Evolutionary conservation across 768 basidiomycete species (phyloP).

Genomic region (Pisolithus sp.): DNA sequence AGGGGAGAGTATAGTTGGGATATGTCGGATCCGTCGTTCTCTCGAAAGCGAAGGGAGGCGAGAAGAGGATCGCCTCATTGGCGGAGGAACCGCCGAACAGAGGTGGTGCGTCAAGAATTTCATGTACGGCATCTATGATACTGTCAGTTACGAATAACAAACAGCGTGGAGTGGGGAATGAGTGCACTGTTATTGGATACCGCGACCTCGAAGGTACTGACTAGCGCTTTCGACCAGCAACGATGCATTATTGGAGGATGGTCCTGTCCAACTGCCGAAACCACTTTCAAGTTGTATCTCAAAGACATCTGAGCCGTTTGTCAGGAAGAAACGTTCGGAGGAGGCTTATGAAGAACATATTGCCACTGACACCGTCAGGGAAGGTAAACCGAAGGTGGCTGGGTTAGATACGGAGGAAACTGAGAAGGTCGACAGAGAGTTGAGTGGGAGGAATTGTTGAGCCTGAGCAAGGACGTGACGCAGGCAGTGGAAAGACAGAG

Average conservation of each 20-base stretch:
- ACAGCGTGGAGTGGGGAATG: not conserved
- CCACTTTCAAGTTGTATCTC: conserved; percentile 57
- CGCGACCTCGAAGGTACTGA: conserved; percentile 34
- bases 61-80: conserved; percentile 64
- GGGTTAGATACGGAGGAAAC: no score
- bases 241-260: no score
- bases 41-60: conserved; percentile 42
- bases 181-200: conserved; percentile 45
- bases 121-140: conserved; percentile 45
- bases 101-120: conserved; percentile 23
- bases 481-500: no score
- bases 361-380: no score
- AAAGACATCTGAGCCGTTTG: conserved; percentile 48
- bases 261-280: conserved; percentile 10
- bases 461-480: no score
- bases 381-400: no score
- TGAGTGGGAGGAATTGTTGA: no score
- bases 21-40: conserved; percentile 38
- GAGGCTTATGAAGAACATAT: conserved; percentile 1
- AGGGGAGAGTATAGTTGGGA: conserved; percentile 70
- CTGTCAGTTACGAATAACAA: conserved; percentile 1
- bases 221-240: conserved; percentile 30
- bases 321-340: conserved; percentile 53
- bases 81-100: no score
- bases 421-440: no score